phyloP scores from a whole-genome alignment of 2,329 filamentous ascomycete species.

The Xylariales sp. region DNA sequence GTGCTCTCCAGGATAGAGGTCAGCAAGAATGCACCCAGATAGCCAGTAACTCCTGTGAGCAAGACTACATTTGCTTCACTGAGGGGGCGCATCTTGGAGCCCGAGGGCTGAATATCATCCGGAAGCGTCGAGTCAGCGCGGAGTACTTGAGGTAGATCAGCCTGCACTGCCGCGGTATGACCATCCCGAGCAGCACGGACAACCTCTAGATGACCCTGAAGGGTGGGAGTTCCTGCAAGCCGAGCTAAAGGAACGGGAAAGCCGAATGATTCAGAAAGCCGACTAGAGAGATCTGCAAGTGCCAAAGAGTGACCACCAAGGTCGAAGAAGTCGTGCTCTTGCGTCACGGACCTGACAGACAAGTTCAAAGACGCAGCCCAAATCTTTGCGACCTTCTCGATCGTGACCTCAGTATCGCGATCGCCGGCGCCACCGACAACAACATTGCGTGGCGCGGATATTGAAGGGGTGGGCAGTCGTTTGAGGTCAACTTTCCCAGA shows the following conservation, averaged over 20 bases:
- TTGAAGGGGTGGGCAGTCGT: conserved; percentile 53
- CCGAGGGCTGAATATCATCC: conserved; percentile 59
- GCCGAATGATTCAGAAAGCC: conserved; percentile 64
- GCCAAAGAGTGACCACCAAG: conserved; percentile 74
- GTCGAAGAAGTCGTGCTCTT: conserved; percentile 75
- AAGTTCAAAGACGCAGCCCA: conserved; percentile 69
- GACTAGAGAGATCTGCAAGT: conserved; percentile 71
- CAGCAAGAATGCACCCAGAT: conserved; percentile 70
- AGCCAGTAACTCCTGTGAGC: conserved; percentile 71
- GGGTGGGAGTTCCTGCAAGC: conserved; percentile 66
- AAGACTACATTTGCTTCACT: conserved; percentile 65
- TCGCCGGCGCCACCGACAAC: conserved; percentile 39
- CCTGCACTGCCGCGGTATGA: conserved; percentile 69
- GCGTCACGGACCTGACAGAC: conserved; percentile 51
- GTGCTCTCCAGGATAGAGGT: conserved; percentile 64
- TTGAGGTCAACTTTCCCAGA: conserved; percentile 77
- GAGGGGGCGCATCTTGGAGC: conserved; percentile 51
- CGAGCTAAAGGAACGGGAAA: conserved; percentile 68
- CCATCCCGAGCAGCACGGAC: conserved; percentile 68
- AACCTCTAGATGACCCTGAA: conserved; percentile 67
- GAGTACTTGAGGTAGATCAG: conserved; percentile 66
- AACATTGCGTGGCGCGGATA: conserved; percentile 46
- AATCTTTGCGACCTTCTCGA: conserved; percentile 63
- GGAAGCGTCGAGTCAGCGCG: conserved; percentile 63
- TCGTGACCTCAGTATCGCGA: conserved; percentile 58